Evolutionary conservation across 129 eudicot genomes (phyloP), one percentile per base, ranked within the genome.

Genomic region (Lactuca saligna): DNA sequence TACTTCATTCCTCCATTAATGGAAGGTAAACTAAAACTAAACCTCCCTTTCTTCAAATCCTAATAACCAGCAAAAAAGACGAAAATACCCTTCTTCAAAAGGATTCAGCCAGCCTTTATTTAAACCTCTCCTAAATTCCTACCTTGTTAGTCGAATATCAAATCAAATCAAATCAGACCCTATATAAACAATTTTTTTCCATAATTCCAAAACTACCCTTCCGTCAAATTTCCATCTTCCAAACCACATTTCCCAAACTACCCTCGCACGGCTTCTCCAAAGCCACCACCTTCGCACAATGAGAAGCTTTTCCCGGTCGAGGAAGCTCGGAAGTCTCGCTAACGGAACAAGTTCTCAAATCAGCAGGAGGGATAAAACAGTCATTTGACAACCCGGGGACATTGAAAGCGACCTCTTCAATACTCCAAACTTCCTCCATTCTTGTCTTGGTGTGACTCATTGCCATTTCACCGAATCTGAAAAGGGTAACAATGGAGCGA

Each of bases 401-500:
- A 10, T 90, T 90, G 58, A 90, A 90, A 0, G 91, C 97, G 11
- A 90, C 95, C 65, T 90, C 97, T 68, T 87, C 95, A 54, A 90
- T 90, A 44, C 89, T 90, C 97, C 97, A 90, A 46, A 81, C 85
- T 82, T 90, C 97, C 74, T 90, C 97, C 97, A 90, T 90, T 56
- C 95, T 66, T 3, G 97, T 90, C 37, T 82, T 90, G 6, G 91
- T 84, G 75, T 87, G 95, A 82, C 95, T 87, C 97, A 87, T 87
- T 12, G 97, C 95, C 65, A 65, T 70, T 68, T 90, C 97, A 11
- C 95, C 97, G 69, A 90, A 90, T 75, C 95, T 79, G 60, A 90
- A 90, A 65, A 90, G 91, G 68, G 88, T 90, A 4, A 87, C 97
- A 49, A 87, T 85, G 0, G 97, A 86, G 44, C 88, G 83, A 8